Base-by-base conservation (phyloP, 2,329 filamentous ascomycete species). In the Hypocrella siamensis region DNA sequence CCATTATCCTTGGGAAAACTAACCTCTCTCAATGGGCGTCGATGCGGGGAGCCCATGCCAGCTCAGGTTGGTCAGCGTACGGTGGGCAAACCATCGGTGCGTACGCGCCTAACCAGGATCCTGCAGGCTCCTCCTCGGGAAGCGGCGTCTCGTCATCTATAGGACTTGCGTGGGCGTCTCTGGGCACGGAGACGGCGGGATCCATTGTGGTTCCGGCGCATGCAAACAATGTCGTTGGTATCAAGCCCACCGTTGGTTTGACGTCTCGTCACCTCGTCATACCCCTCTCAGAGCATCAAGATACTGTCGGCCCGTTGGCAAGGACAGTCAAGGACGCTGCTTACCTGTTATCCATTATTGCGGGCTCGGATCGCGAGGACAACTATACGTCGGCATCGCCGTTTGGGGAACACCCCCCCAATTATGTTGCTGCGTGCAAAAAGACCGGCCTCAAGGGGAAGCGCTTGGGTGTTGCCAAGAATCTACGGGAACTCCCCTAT, bases 11-110 rank as follows among this genome's bases (percentile, higher is more conserved):
- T 0, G 78, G 76, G 29, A 80, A 81, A 51, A 56, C 72, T 0
- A 75, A 73, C 34, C 46, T 80, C 17, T 71, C 63, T 1, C 65
- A 80, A 45, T 80, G 75, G 72, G 70, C 70, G 3, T 74, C 76
- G 40, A 72, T 58, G 33, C 58, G 77, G 8, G 70, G 65, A 4
- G 46, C 45, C 7, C 77, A 75, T 42, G 58, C 57, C 4, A 65
- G 57, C 9, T 70, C 70, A 34, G 76, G 76, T 5, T 81, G 75
- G 75, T 73, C 65, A 28, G 67, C 75, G 0, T 59, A 70, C 36
- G 72, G 72, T 6, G 75, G 75, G 1, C 75, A 80, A 45, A 65
- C 64, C 0, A 59, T 63, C 19, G 75, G 55, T 8, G 71, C 73
- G 0, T 81, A 78, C 44, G 67, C 65, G 40, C 65, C 66, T 2